Evolutionary conservation across 352 stramenopile genomes (phyloP), one percentile per base, ranked within the genome.

Genomic region (Phytopythium boreale): DNA sequence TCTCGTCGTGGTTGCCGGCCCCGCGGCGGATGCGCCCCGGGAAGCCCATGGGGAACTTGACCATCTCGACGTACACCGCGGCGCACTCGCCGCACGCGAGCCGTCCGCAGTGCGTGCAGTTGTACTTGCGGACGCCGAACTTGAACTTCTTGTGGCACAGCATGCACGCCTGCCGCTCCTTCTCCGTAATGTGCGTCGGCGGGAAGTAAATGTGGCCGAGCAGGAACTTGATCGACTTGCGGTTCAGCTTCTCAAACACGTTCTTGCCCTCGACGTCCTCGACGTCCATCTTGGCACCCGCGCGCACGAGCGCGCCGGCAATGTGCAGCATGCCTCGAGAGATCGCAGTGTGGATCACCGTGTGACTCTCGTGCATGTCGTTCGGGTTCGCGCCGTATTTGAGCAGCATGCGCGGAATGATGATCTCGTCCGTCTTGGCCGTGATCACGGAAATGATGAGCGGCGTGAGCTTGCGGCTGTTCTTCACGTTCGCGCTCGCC

Each of bases 401-500:
- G 47, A 95, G 80, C 60, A 95, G 79, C 87, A 95, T 95, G 59
- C 86, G 86, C 39, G 86, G 79, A 46, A 93, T 91, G 53, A 95
- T 92, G 34, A 93, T 75, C 59, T 77, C 86, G 67, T 93, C 87
- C 51, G 92, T 80, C 61, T 79, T 82, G 44, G 84, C 90, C n/a
- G 84, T 95, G 68, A 95, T 93, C 17, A 95, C 82, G 37, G 84
- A 90, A 59, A 95, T 95, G 64, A 95, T 93, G 49, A 95, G 68
- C 61, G 87, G 84, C 34, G 87, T 93, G 43, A 93, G 82, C 69
- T 90, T 92, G 55, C 87, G 87, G 37, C 80, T 88, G 72, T 95
- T 95, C 74, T 93, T 93, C 27, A 93, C 80, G 62, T 93, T 95
- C n/a, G 84, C 84, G 34, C 80, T 91, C 14, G 80, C 84, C 0